Conservation (phyloP, 306 rosid genomes). For the Acacia melanoxylon region DNA sequence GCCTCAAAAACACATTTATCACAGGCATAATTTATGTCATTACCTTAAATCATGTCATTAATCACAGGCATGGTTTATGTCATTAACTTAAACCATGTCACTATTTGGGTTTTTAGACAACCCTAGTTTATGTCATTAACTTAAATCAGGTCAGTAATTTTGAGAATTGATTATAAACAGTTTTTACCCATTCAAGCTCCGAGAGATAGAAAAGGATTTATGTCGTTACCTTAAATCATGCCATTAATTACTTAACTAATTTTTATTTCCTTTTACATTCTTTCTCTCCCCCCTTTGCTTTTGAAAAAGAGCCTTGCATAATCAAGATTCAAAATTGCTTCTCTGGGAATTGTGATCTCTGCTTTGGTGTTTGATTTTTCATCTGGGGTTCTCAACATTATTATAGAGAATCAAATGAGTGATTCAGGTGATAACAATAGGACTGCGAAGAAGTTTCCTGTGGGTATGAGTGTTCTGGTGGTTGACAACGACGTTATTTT, state of each 20-base stretch:
- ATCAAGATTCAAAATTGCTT: slow-evolving; percentile 37
- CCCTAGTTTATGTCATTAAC: slow-evolving; percentile 23
- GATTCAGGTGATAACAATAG: slow-evolving; percentile 34
- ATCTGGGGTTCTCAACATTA: slow-evolving; percentile 43
- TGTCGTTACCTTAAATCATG: slow-evolving; percentile 28
- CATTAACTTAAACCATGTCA: no score
- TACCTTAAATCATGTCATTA: slow-evolving; percentile 24
- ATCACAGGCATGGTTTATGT: slow-evolving; percentile 30
- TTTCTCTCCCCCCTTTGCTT: slow-evolving; percentile 9
- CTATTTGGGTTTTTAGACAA: no score
- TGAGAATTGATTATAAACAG: no score
- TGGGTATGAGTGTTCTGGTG: slow-evolving; percentile 86
- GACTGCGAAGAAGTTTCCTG: slow-evolving; percentile 54
- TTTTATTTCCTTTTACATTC: slow-evolving; percentile 33
- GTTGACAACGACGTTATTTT: slow-evolving; percentile 77
- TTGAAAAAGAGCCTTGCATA: slow-evolving; percentile 12
- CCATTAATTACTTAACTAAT: background rate
- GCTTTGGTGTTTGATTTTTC: slow-evolving; percentile 18
- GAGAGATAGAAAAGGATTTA: no score
- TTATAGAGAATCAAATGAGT: slow-evolving; percentile 50
- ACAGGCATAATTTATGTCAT: slow-evolving; percentile 24
- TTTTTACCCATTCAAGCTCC: no score
- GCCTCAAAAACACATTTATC: slow-evolving; percentile 24
- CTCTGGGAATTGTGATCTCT: slow-evolving; percentile 32
- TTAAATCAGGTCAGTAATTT: no score